These are phyloP conservation scores for Arthromyces matolae DNA, from an alignment of 768 basidiomycete species.

Conservation along the genomic window DNA sequence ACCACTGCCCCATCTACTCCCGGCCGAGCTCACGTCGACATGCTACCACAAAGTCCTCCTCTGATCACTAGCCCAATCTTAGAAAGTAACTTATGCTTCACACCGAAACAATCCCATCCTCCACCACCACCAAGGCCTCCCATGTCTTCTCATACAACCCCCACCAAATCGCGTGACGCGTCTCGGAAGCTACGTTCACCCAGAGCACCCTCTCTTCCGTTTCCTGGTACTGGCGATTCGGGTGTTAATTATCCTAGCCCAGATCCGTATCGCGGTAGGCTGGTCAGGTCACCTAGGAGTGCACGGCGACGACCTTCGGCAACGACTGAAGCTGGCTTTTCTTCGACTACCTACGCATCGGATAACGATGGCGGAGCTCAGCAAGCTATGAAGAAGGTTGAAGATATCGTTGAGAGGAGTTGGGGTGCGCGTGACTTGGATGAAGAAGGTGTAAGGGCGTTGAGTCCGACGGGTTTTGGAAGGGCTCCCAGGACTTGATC, in stretches of 20 bases:
- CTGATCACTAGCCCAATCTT: constrained; percentile 54
- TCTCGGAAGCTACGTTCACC: constrained; percentile 2
- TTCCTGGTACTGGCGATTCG: constrained; percentile 1
- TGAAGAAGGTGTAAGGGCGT: constrained; percentile 15
- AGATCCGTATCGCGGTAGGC: constrained; percentile 12
- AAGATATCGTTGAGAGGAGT: constrained; percentile 33
- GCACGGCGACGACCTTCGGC: constrained; percentile 5
- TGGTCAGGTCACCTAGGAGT: constrained; percentile 4
- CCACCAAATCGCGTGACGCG: not conserved
- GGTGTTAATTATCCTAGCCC: constrained; percentile 13
- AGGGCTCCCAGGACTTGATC: constrained; percentile 2
- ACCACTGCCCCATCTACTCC: not conserved
- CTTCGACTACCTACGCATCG: not conserved
- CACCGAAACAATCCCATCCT: too few species aligned
- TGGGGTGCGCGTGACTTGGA: constrained; percentile 27
- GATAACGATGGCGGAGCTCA: constrained; percentile 12
- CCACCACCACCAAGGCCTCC: not conserved
- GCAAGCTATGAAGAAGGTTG: constrained; percentile 29
- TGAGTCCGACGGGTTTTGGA: constrained; percentile 25
- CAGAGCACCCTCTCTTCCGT: constrained; percentile 3
- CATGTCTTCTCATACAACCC: not conserved
- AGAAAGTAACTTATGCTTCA: constrained; percentile 55
- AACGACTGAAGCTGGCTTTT: constrained; percentile 9
- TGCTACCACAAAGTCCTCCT: constrained; percentile 54
- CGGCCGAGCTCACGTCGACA: constrained; percentile 6